Percentiles rank a stretch among this genome's conserved stretches.
Evolutionary conservation across 2,329 filamentous ascomycete genomes (phyloP).

Genomic region (Diaporthe batatas): DNA sequence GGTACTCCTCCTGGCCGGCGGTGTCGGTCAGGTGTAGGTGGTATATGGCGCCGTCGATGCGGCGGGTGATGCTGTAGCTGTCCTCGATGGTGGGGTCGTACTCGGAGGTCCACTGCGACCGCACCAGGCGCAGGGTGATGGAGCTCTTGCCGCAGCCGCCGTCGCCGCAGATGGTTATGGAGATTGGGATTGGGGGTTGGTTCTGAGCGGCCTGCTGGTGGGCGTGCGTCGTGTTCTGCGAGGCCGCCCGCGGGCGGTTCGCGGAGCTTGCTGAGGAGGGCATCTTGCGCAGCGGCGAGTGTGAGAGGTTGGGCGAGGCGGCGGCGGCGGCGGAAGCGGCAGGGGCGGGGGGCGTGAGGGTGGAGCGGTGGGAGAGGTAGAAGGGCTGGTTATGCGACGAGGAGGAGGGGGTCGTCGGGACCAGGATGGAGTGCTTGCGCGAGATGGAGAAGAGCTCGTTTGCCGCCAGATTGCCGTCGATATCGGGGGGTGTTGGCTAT

Average conservation of each 20-base stretch:
- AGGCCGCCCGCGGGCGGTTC: slow-evolving; percentile 37
- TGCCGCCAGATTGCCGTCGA: slow-evolving; percentile 40
- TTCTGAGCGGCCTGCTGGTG: slow-evolving; percentile 42
- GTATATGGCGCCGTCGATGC: slow-evolving; percentile 84
- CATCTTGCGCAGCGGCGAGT: slow-evolving; percentile 35
- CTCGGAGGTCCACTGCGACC: slow-evolving; percentile 86
- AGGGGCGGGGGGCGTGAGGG: slow-evolving; percentile 21
- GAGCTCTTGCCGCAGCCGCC: slow-evolving; percentile 88
- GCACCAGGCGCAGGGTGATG: slow-evolving; percentile 85
- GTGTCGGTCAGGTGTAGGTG: slow-evolving; percentile 86
- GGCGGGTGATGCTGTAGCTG: slow-evolving; percentile 85
- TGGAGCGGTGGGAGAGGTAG: slow-evolving; percentile 39
- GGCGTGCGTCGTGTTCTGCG: slow-evolving; percentile 41
- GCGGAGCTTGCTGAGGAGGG: slow-evolving; percentile 39
- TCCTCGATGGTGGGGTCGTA: slow-evolving; percentile 87
- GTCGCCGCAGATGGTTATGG: slow-evolving; percentile 88
- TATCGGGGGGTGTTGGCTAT: slow-evolving; percentile 10
- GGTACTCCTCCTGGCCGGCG: slow-evolving; percentile 91
- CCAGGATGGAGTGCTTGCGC: slow-evolving; percentile 43
- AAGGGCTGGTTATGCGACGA: slow-evolving; percentile 35
- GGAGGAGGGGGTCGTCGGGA: slow-evolving; percentile 39
- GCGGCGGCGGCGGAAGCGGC: slow-evolving; percentile 13
- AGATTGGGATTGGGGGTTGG: slow-evolving; percentile 67
- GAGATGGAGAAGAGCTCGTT: slow-evolving; percentile 42
- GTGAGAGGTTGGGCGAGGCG: slow-evolving; percentile 15